Conservation (phyloP, 306 rosid genomes). For the Inga oerstediana region DNA sequence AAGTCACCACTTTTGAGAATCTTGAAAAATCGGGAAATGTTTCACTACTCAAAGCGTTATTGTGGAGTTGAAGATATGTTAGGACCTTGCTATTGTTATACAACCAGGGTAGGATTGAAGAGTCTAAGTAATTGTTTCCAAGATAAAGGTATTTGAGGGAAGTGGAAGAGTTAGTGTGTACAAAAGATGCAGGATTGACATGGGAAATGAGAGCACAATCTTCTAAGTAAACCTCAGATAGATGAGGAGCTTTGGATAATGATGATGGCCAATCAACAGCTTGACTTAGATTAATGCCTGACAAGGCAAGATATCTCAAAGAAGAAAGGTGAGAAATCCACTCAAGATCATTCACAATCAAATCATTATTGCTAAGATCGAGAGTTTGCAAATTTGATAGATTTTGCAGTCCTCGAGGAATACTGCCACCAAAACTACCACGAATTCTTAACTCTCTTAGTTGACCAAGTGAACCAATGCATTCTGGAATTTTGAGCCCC, state of each 20-base stretch:
- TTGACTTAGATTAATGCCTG: neutral
- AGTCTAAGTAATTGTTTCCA: neutral
- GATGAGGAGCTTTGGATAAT: conserved; percentile 1
- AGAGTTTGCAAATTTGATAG: conserved; percentile 29
- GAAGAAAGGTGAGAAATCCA: neutral
- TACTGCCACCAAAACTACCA: neutral
- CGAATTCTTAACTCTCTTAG: neutral
- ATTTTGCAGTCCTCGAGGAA: conserved; percentile 21
- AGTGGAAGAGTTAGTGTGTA: conserved; percentile 22
- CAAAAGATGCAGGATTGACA: neutral
- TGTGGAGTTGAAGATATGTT: neutral
- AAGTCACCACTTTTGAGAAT: neutral
- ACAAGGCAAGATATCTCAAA: neutral
- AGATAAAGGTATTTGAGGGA: neutral
- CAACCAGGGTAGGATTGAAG: conserved; percentile 20
- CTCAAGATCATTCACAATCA: neutral
- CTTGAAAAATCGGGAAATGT: neutral
- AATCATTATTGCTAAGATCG: neutral
- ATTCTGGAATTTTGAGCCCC: neutral
- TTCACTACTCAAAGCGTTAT: neutral
- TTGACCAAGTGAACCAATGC: conserved; percentile 18
- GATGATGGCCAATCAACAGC: conserved; percentile 23
- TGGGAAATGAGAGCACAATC: neutral
- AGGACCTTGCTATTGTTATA: conserved; percentile 24
- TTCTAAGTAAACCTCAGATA: fast-evolving